Evolutionary conservation across 495 filamentous ascomycete genomes (phyloP), one percentile per base, ranked within the genome.

Genomic region (Chaetomium cochliodes): DNA sequence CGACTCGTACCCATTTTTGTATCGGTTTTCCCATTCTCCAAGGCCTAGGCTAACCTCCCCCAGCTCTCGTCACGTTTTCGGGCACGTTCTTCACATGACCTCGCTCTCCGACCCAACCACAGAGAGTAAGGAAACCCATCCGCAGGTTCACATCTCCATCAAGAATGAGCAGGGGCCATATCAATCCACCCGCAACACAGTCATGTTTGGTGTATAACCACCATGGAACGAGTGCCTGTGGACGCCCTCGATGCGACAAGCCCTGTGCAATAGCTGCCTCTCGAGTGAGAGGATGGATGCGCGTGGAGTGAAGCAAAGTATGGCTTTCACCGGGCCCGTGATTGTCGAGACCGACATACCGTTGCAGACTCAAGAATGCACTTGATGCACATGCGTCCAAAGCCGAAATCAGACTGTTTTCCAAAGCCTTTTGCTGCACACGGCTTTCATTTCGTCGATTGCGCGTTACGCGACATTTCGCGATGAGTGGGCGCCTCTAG

Each of bases 71-170:
- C 72, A 72, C 72, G 72, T 74, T 72, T 72, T 72, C 66, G 72
- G 72, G 70, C 72, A 74, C 71, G 73, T 73, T 75, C 55, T 70
- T 72, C 73, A 75, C 71, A 71, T 75, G 73, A 73, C 71, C 76
- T 77, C 50, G 77, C 76, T 68, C 73, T 68, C 70, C 22, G 62
- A 63, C 69, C 69, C 65, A 65, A 70, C 64, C 52, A 66, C 62
- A 46, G 66, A 73, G 65, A 59, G 70, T 72, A 68, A 60, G 72
- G 56, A 63, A 47, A 52, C 39, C 33, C 7, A 30, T 46, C 49
- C 54, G 23, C 5, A 20, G 18, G 37, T 22, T 15, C 44, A 6
- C 49, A 33, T 44, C 47, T 33, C 60, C 39, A 46, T 62, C 60
- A 33, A n/a, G 59, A 41, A n/a, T 7, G 25, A 18, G 13, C 25